These are phyloP conservation scores for Paramecium primaurelia DNA, from an alignment of 73 alveolate species.

Conservation along the genomic window DNA sequence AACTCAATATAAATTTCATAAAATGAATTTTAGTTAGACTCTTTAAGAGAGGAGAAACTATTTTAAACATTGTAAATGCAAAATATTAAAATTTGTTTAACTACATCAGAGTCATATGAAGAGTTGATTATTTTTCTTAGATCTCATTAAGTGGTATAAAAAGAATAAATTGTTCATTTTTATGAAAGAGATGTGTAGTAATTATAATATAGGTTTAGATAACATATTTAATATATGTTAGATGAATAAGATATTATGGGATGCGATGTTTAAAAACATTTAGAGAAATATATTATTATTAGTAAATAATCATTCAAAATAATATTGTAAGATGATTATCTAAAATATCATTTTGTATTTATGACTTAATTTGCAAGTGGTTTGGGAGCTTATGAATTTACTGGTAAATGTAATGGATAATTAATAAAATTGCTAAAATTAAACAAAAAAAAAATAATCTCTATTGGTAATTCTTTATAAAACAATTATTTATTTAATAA, in stretches of 20 bases:
- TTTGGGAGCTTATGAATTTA: background rate
- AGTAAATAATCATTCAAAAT: background rate
- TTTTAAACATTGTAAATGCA: background rate
- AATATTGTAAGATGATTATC: background rate
- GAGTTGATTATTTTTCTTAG: conserved; percentile 20
- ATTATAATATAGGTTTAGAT: background rate
- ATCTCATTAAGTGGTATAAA: background rate
- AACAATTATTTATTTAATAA: conserved; percentile 24
- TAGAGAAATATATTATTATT: background rate
- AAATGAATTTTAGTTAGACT: background rate
- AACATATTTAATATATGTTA: background rate
- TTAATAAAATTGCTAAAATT: background rate
- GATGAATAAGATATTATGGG: conserved; percentile 1
- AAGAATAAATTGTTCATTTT: conserved; percentile 17
- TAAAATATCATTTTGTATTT: background rate
- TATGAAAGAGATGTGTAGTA: background rate
- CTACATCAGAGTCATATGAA: background rate
- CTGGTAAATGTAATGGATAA: background rate
- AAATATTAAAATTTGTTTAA: background rate
- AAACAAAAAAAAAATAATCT: background rate
- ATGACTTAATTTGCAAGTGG: background rate
- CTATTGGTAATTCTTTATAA: background rate
- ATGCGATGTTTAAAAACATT: background rate
- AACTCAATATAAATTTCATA: background rate
- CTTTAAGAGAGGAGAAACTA: background rate